Evolutionary conservation across 257 asterid genomes (phyloP), one percentile per base, ranked within the genome.

Genomic region (Dorcoceras hygrometricum): DNA sequence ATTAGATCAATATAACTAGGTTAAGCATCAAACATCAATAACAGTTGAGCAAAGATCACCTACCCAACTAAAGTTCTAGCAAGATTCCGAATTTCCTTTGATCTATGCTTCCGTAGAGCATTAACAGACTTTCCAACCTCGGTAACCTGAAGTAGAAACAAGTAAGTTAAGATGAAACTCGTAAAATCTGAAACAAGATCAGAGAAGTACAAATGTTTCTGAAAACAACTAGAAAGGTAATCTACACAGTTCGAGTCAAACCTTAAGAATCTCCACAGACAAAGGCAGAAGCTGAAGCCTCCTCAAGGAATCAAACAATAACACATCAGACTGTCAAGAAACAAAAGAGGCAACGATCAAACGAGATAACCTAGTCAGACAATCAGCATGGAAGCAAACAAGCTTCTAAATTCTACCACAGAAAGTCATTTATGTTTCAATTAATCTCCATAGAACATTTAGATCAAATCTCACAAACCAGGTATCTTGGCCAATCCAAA

Each of bases 221-320:
- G n/a, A 54, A 22, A 29, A 59, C 24, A 46, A 32, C 23, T 14
- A 11, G n/a, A 23, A 31, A 57, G 8, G 8, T 8, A 16, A 46
- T 46, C 53, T 58, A 48, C 55, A 46, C 22, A 66, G 64, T 62
- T 66, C 65, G 8, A 57, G 60, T 51, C 74, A 43, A 81, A 89
- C 98, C 98, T 89, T 85, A 19, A 91, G 81, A 69, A 75, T 84
- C 79, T 89, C 98, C 76, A 89, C 90, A 22, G 91, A 76, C 71
- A 91, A 74, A 76, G 68, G 83, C 94, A 82, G 84, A 48, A 89
- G 75, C 77, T 91, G 95, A 67, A 91, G 90, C 90, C 82, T 80
- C 81, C 90, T 85, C 78, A 91, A 74, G 11, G 86, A 89, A 64
- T 87, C 95, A 69, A 68, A 80, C 80, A 90, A 58, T 31, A 65